phyloP scores from a whole-genome alignment of 805 yeast species.

The Nakazawaea anatomiae region DNA sequence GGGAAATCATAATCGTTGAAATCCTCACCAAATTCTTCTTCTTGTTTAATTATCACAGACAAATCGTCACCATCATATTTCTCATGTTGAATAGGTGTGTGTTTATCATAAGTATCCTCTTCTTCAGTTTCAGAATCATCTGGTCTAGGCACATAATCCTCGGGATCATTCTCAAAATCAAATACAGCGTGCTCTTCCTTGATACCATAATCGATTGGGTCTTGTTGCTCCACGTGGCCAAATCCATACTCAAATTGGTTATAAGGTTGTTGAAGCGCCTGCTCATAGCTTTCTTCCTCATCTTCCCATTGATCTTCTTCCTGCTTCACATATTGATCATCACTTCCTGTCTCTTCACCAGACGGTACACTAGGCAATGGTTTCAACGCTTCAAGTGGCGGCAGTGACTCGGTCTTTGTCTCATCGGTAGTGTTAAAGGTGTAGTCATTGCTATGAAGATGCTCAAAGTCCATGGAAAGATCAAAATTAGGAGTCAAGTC shows the following conservation, averaged over 20 bases:
- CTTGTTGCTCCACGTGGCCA: conserved; percentile 3
- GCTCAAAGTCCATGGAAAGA: conserved; percentile 24
- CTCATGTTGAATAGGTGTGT: neutral
- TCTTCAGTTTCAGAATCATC: conserved; percentile 3
- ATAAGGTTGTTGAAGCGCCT: neutral
- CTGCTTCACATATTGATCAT: neutral
- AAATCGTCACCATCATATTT: neutral
- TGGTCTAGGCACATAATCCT: neutral
- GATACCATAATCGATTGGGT: neutral
- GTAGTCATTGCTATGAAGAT: neutral
- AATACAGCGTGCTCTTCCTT: neutral
- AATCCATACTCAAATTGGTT: conserved; percentile 5
- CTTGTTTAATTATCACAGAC: conserved; percentile 5
- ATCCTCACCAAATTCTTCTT: conserved; percentile 8
- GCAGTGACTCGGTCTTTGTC: neutral
- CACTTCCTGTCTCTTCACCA: neutral
- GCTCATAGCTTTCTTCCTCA: neutral
- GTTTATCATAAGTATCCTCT: neutral
- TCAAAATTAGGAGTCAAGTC: conserved; percentile 16
- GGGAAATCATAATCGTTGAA: conserved; percentile 6
- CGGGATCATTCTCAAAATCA: neutral
- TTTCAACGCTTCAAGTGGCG: neutral
- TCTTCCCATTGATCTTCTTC: neutral
- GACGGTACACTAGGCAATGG: conserved; percentile 2
- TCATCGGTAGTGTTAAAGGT: neutral